phyloP scores from a whole-genome alignment of 2,329 filamentous ascomycete genomes.

The Emericellopsis atlantica region DNA sequence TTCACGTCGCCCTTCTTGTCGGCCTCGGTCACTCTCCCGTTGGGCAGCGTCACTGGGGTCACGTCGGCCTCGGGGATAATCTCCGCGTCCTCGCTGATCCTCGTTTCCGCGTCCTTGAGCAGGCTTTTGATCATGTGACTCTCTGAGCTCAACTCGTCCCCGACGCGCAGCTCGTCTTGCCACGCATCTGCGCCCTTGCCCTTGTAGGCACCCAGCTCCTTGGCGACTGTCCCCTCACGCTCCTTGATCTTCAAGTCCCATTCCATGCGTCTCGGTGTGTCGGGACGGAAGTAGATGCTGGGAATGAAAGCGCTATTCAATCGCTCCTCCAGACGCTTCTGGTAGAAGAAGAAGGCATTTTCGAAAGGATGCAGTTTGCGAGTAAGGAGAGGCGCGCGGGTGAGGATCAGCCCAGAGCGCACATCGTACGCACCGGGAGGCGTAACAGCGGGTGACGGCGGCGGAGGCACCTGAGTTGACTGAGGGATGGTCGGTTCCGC shows the following conservation, averaged over 20 bases:
- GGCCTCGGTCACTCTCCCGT: constrained; percentile 61
- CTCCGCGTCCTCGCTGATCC: constrained; percentile 48
- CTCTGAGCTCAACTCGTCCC: constrained; percentile 53
- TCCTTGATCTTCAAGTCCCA: constrained; percentile 79
- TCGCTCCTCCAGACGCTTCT: constrained; percentile 91
- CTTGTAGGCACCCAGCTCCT: constrained; percentile 78
- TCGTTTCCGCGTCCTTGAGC: constrained; percentile 60
- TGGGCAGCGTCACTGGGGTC: constrained; percentile 57
- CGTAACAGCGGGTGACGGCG: constrained; percentile 4
- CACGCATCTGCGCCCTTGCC: constrained; percentile 59
- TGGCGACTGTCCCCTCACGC: constrained; percentile 58
- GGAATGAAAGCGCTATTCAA: constrained; percentile 76
- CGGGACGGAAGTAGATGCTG: constrained; percentile 90
- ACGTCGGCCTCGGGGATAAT: constrained; percentile 43
- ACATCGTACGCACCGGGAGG: constrained; percentile 29
- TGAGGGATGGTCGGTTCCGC: constrained; percentile 8
- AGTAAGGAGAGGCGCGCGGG: constrained; percentile 78
- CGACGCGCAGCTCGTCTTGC: constrained; percentile 83
- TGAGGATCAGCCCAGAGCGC: constrained; percentile 64
- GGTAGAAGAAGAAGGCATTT: constrained; percentile 89
- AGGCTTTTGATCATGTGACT: constrained; percentile 55
- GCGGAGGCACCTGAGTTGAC: constrained; percentile 5
- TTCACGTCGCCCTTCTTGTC: constrained; percentile 62
- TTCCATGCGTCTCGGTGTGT: constrained; percentile 72
- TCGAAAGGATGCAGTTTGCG: constrained; percentile 78